Evolutionary conservation across 495 filamentous ascomycete species (phyloP), one percentile per base, ranked within the genome.

Genomic region (Aspergillus mulundensis): DNA sequence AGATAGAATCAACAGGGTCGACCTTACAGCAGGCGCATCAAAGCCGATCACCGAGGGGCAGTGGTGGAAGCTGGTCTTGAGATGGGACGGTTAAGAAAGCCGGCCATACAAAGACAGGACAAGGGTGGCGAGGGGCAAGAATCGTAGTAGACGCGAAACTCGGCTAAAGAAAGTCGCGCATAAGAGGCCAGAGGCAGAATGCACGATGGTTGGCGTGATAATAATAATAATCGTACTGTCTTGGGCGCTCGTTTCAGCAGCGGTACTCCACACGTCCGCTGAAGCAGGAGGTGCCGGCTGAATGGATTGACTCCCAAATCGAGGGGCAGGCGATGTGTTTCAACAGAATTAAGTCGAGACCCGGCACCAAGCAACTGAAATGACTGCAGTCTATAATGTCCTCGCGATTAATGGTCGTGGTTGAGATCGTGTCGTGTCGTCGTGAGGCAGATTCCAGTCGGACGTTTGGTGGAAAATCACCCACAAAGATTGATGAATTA

Each of bases 1-100:
- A 57, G 54, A 53, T 44, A 43, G 50, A 58, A n/a, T 30, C 28
- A 10, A 57, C 8, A 24, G 38, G 43, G 7, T 30, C 11, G 58
- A 68, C 75, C 77, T 57, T 74, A 55, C 56, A 72, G 70, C 49
- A 67, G 50, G 65, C 57, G 66, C 69, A 71, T 74, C 61, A 69
- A 72, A 64, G 61, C 54, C 66, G 59, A 59, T 65, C 21, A 63
- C 63, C 53, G 40, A 52, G 65, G 51, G 44, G 60, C 58, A 47
- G 56, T 60, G 52, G 53, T 53, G 53, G 30, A 6, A 32, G 23
- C 21, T 43, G 36, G 16, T 32, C 7, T 3, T 12, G 36, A 18
- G 14, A 44, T 21, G 23, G 45, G 11, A 21, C 19, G 15, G 23
- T 21, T 62, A 1, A 15, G 25, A 61, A 39, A 57, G 41, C 44